Percentiles rank a stretch among this genome's conserved stretches.
phyloP scores from a whole-genome alignment of 2,329 filamentous ascomycete genomes.

The Fusarium multiceps region DNA sequence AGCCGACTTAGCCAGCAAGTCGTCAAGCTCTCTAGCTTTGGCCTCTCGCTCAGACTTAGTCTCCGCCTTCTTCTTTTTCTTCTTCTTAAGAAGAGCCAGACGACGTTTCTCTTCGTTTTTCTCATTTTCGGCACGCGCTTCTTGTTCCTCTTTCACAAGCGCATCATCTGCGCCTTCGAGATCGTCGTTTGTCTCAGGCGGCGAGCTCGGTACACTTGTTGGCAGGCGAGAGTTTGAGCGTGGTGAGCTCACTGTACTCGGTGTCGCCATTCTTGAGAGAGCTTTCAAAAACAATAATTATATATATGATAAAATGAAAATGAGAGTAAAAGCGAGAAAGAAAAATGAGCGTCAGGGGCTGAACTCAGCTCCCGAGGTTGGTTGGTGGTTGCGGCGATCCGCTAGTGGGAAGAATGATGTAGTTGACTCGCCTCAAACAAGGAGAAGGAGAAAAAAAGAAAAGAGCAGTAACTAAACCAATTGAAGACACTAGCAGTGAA shows the following conservation, averaged over 20 bases:
- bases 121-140: constrained; percentile 53
- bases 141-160: constrained; percentile 53
- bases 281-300: not conserved
- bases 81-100: constrained; percentile 54
- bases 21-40: constrained; percentile 69
- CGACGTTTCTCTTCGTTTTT: constrained; percentile 61
- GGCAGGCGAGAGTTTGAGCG: constrained; percentile 47
- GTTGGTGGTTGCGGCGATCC: constrained; percentile 13
- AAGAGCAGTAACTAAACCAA: not conserved
- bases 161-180: constrained; percentile 44
- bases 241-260: constrained; percentile 47
- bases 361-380: constrained; percentile 8
- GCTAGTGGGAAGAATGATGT: constrained; percentile 41
- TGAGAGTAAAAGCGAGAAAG: not conserved
- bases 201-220: constrained; percentile 55
- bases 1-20: constrained; percentile 68
- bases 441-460: constrained; percentile 6
- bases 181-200: constrained; percentile 39
- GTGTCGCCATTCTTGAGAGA: constrained; percentile 47
- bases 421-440: constrained; percentile 34
- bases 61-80: constrained; percentile 61
- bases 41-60: constrained; percentile 65
- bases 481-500: not conserved
- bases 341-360: constrained; percentile 2
- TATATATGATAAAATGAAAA: not conserved